Evolutionary conservation across 148 eudicot genomes (phyloP).

Genomic region (Bassia scoparia): DNA sequence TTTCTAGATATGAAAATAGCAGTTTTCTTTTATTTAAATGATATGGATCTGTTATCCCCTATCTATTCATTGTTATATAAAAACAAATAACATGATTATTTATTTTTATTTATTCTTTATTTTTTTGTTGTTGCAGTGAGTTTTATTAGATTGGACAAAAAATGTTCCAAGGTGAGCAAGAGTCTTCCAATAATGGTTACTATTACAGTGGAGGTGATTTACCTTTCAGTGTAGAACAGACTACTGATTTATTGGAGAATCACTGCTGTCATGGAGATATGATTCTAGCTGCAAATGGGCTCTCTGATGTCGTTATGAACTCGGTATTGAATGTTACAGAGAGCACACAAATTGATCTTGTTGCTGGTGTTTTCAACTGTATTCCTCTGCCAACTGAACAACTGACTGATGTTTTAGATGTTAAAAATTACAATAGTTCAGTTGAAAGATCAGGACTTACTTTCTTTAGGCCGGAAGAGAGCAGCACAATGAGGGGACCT

Average conservation of each 20-base stretch:
- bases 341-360: not conserved
- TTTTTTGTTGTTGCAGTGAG: conserved; percentile 3
- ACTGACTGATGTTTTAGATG: not conserved
- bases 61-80: too few relatives aligned
- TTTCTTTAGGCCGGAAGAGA: conserved; percentile 10
- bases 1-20: too few relatives aligned
- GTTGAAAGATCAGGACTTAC: conserved; percentile 10
- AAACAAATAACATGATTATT: too few relatives aligned
- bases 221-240: not conserved
- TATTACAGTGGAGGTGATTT: not conserved
- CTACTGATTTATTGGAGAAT: conserved; percentile 11
- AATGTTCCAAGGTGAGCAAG: conserved; percentile 12
- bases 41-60: too few relatives aligned
- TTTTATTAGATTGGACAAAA: not conserved
- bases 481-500: not conserved
- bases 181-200: not conserved
- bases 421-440: not conserved
- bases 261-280: conserved; percentile 6
- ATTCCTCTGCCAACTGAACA: not conserved
- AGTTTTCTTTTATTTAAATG: too few relatives aligned
- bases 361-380: not conserved
- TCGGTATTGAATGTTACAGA: conserved; percentile 3
- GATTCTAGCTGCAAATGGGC: not conserved
- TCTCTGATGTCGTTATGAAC: conserved; percentile 14
- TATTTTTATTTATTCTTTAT: not conserved